A percentile compares a stretch with the other conserved stretches of the same genome.
These are phyloP conservation scores for Cercospora sesami DNA, from an alignment of 2,329 filamentous ascomycete genomes.

Conservation along the genomic window DNA sequence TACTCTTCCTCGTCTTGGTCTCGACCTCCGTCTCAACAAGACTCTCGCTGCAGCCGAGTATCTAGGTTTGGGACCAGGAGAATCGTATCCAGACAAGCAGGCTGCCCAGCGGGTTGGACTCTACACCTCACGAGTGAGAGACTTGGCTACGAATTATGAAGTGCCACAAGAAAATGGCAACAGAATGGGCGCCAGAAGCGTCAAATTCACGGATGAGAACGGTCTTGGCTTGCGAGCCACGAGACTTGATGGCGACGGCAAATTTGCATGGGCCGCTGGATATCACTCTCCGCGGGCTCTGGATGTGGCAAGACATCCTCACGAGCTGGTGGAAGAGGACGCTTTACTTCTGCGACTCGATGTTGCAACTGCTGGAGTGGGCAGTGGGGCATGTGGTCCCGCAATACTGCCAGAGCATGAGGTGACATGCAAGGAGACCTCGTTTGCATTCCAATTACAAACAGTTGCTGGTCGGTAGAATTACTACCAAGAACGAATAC, in stretches of 20 bases:
- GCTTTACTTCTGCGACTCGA: constrained; percentile 14
- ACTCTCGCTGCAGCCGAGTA: constrained; percentile 54
- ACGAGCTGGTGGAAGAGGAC: constrained; percentile 19
- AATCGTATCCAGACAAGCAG: constrained; percentile 67
- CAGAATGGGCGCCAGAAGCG: constrained; percentile 59
- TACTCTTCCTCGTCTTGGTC: constrained; percentile 61
- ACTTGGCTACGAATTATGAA: constrained; percentile 61
- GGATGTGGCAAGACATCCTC: constrained; percentile 21
- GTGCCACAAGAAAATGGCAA: constrained; percentile 69
- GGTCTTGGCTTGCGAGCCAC: constrained; percentile 40
- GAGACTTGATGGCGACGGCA: constrained; percentile 14
- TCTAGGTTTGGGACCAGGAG: constrained; percentile 63
- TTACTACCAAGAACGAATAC: background rate
- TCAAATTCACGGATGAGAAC: constrained; percentile 39
- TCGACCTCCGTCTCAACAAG: constrained; percentile 55
- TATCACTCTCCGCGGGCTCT: constrained; percentile 19
- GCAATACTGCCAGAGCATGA: constrained; percentile 10
- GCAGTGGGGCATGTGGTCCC: constrained; percentile 17
- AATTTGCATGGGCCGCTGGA: constrained; percentile 23
- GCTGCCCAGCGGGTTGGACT: constrained; percentile 56
- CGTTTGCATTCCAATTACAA: constrained; percentile 14
- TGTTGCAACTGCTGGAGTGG: constrained; percentile 16
- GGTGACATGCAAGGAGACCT: constrained; percentile 7
- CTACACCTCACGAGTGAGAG: constrained; percentile 48
- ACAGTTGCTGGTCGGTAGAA: constrained; percentile 3